Percentiles rank a stretch among this genome's conserved stretches.
Conservation (phyloP, 345 rosid species). For the Draba incana region DNA sequence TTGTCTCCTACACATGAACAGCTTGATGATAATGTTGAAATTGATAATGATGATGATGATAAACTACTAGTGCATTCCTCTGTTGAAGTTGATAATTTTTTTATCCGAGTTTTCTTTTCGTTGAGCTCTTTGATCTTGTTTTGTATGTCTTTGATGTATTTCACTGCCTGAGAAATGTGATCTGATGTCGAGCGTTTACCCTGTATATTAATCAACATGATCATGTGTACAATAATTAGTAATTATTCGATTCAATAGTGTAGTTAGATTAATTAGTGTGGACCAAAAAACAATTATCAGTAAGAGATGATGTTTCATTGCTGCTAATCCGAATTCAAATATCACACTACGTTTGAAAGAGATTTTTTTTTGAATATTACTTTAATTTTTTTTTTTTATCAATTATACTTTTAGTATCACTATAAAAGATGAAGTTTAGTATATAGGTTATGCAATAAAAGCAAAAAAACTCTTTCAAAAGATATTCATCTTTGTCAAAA, state of each 20-base stretch:
- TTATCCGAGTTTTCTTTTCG: conserved; percentile 25
- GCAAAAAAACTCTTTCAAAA: too few species aligned
- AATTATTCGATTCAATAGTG: background rate
- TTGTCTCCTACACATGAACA: conserved; percentile 39
- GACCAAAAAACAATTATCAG: too few species aligned
- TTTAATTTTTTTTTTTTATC: too few species aligned
- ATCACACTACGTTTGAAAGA: too few species aligned
- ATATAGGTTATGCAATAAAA: too few species aligned
- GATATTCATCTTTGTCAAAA: too few species aligned
- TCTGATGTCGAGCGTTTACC: conserved; percentile 42
- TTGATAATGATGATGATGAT: conserved; percentile 30
- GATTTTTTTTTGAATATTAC: too few species aligned
- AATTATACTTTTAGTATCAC: too few species aligned
- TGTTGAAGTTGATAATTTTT: background rate
- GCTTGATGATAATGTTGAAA: conserved; percentile 11
- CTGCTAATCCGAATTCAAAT: too few species aligned
- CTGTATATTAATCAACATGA: conserved; percentile 1
- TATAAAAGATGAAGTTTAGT: too few species aligned
- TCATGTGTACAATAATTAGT: background rate
- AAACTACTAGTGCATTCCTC: conserved; percentile 39
- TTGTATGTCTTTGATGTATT: conserved; percentile 36
- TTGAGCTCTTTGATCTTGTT: conserved; percentile 32
- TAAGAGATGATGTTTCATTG: too few species aligned
- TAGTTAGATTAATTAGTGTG: background rate
- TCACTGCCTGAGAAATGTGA: conserved; percentile 31